These are phyloP conservation scores for Phyllostachys edulis DNA, from an alignment of 176 grass and related monocot species.

Conservation along the genomic window DNA sequence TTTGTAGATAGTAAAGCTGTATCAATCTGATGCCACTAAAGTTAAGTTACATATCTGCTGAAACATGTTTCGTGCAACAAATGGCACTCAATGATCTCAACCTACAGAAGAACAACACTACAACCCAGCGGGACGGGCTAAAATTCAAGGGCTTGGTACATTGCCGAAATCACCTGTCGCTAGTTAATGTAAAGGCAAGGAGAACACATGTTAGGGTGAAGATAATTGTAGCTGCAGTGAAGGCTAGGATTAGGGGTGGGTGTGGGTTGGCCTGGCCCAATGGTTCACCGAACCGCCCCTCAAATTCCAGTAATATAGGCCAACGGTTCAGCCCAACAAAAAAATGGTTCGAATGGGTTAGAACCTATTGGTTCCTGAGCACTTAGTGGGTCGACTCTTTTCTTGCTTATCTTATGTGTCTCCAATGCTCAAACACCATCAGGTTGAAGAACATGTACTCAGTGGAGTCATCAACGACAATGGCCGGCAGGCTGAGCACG, in stretches of 20 bases:
- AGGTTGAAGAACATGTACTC: constrained; percentile 56
- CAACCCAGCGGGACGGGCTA: background rate
- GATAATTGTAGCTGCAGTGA: constrained; percentile 51
- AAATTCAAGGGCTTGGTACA: constrained; percentile 1
- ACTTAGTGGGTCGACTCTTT: too few relatives aligned
- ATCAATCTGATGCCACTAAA: background rate
- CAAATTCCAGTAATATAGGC: too few relatives aligned
- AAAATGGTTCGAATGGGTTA: too few relatives aligned
- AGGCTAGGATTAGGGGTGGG: constrained; percentile 63
- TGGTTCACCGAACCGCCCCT: too few relatives aligned
- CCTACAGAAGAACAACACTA: background rate
- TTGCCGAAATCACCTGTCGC: constrained; percentile 62
- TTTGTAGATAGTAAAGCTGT: too few relatives aligned
- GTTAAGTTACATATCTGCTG: background rate
- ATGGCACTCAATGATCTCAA: background rate
- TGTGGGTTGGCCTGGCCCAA: too few relatives aligned
- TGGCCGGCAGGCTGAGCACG: constrained; percentile 34
- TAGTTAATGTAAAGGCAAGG: constrained; percentile 65
- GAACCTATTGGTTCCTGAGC: too few relatives aligned
- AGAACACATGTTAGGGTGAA: constrained; percentile 59
- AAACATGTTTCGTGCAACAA: constrained; percentile 8
- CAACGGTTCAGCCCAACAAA: too few relatives aligned
- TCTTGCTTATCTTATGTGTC: too few relatives aligned
- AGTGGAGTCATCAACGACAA: constrained; percentile 52
- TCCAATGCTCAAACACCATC: constrained; percentile 64